Base-by-base conservation (phyloP, 1,139 yeast genomes). In the Kodamaea anthophila region DNA sequence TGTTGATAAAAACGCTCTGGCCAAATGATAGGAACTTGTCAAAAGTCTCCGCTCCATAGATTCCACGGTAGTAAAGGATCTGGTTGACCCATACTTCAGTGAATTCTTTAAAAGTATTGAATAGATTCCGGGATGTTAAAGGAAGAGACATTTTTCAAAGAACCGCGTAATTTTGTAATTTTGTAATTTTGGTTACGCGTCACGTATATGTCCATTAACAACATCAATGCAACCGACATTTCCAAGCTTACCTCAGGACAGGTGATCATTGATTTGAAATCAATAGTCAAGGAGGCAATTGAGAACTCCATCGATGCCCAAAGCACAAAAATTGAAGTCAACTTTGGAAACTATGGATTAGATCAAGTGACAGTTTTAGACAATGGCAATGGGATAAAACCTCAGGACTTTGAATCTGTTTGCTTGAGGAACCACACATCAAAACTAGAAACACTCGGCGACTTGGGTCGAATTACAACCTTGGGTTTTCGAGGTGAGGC, bases 401-500 rank as follows among this genome's bases (percentile, higher is more conserved):
- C 58, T 5, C 55, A 56, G 0, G 94, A 88, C 44, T 78, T 74
- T 45, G 73, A 57, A 2, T 51, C 58, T 6, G 53, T 91, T 1
- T 91, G 94, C 21, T 44, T 69, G 34, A 79, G 82, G 41, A 84
- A 85, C 46, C 72, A 78, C 43, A 91, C 98, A 0, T 88, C 97
- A 1, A 91, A 91, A 49, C 55, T 91, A 8, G 37, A 50, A 0
- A 45, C 51, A 1, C 81, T 80, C 47, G 74, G 73, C 13, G 86
- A 78, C 41, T 55, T 83, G 16, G 58, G 59, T 5, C 44, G 48
- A 4, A 71, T 81, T 5, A 42, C 46, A 4, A 78, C 91, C 0
- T 58, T 80, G 23, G 95, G 95, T 0, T 85, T 85, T 45, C 65
- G 95, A 50, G 95, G 95, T 14, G 94, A 85, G 51, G 94, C 94